Evolutionary conservation across 2,329 filamentous ascomycete genomes (phyloP).

Genomic region (Penicillium sp.): DNA sequence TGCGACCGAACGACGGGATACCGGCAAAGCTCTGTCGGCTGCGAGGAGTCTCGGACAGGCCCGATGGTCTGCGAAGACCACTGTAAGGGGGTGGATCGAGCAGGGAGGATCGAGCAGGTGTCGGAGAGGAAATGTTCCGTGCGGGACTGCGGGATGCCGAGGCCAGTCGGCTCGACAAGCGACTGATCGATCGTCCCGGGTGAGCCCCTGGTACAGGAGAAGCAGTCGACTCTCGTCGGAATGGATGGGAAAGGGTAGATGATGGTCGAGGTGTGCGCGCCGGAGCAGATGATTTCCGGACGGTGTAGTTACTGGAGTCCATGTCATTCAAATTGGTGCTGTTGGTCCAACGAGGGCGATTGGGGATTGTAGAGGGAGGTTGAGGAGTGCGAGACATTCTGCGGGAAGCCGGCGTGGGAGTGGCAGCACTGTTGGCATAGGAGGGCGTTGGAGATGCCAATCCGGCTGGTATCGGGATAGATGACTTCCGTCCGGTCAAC

Average conservation of each 20-base stretch:
- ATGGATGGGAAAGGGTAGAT: constrained; percentile 37
- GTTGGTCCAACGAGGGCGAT: constrained; percentile 70
- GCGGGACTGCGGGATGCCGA: constrained; percentile 31
- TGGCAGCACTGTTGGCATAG: constrained; percentile 47
- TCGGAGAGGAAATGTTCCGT: constrained; percentile 28
- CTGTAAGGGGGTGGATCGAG: constrained; percentile 45
- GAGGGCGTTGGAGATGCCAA: constrained; percentile 37
- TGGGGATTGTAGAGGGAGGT: constrained; percentile 41
- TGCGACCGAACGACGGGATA: constrained; percentile 28
- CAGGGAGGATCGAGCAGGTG: constrained; percentile 26
- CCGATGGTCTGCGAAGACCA: constrained; percentile 35
- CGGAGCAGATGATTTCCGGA: constrained; percentile 35
- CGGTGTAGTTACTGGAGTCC: constrained; percentile 64
- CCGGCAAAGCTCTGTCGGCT: constrained; percentile 42
- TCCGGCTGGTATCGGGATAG: constrained; percentile 34
- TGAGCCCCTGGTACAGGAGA: constrained; percentile 36
- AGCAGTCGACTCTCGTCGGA: constrained; percentile 43
- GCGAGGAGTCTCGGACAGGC: constrained; percentile 32
- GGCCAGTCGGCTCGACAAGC: constrained; percentile 32
- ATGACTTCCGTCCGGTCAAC: constrained; percentile 36
- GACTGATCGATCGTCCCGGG: constrained; percentile 32
- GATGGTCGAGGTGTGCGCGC: constrained; percentile 35
- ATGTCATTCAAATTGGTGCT: constrained; percentile 61
- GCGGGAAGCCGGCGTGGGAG: constrained; percentile 49
- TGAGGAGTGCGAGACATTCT: constrained; percentile 46